These are phyloP conservation scores for Cerioporus squamosus DNA, from an alignment of 1,284 basidiomycete genomes.

Conservation along the genomic window DNA sequence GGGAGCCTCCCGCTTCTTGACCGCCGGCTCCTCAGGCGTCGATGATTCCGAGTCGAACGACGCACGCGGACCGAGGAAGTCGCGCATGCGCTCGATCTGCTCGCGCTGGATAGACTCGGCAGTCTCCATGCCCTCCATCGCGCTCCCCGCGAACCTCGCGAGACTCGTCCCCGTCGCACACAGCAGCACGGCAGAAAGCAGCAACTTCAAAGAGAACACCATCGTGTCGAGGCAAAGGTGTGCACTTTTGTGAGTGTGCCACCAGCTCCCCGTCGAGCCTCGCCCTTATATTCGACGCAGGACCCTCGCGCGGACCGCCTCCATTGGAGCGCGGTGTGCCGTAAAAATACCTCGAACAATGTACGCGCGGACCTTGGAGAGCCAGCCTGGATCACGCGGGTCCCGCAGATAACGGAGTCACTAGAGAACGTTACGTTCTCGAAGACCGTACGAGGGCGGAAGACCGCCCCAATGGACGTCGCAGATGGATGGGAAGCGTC, in stretches of 20 bases:
- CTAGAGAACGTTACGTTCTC: background rate
- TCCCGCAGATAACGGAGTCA: constrained; percentile 18
- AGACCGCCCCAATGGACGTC: background rate
- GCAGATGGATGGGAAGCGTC: background rate
- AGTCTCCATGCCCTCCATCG: constrained; percentile 46
- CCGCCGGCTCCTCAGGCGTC: background rate
- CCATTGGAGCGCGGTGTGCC: constrained; percentile 4
- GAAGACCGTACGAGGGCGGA: background rate
- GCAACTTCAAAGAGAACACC: constrained; percentile 4
- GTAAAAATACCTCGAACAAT: background rate
- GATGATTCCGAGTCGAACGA: background rate
- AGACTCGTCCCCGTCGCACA: constrained; percentile 3
- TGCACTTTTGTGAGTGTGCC: too few relatives aligned
- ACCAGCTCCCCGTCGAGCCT: background rate
- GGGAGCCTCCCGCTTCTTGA: constrained; percentile 28
- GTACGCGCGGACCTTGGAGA: constrained; percentile 3
- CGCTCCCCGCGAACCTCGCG: constrained; percentile 20
- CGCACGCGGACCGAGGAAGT: constrained; percentile 44
- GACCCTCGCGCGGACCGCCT: background rate
- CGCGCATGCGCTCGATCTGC: constrained; percentile 46
- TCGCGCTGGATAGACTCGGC: constrained; percentile 50
- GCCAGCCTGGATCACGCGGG: constrained; percentile 14
- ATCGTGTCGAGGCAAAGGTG: background rate
- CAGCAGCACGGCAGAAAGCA: constrained; percentile 7
- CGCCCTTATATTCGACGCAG: background rate